Evolutionary conservation across 2,329 filamentous ascomycete species (phyloP).

Genomic region (Tricladium varicosporioides): DNA sequence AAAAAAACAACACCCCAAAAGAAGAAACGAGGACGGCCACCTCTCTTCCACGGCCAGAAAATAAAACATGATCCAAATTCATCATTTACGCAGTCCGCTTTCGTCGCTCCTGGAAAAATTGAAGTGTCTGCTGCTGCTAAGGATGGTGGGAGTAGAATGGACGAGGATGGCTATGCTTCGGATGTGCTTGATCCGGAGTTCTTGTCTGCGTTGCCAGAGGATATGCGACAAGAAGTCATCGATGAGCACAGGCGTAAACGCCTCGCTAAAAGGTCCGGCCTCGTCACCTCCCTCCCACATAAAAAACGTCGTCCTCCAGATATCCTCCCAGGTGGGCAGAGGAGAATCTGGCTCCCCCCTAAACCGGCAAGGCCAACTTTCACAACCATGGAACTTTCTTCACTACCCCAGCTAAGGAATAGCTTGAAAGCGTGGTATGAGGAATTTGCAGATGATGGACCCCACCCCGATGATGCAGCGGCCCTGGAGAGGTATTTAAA

Average conservation of each 20-base stretch:
- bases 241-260: constrained; percentile 65
- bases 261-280: constrained; percentile 54
- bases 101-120: constrained; percentile 46
- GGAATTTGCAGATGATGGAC: constrained; percentile 70
- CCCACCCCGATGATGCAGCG: constrained; percentile 74
- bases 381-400: constrained; percentile 54
- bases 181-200: constrained; percentile 54
- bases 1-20: constrained; percentile 48
- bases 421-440: constrained; percentile 75
- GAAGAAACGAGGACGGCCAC: constrained; percentile 55
- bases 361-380: constrained; percentile 56
- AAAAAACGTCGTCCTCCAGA: constrained; percentile 24
- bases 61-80: constrained; percentile 50
- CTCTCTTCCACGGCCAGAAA: constrained; percentile 36
- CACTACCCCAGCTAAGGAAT: constrained; percentile 63
- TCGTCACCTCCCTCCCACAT: constrained; percentile 39
- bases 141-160: not conserved
- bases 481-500: constrained; percentile 72
- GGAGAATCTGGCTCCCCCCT: constrained; percentile 46
- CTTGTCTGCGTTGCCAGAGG: constrained; percentile 77
- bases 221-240: constrained; percentile 75
- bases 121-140: not conserved
- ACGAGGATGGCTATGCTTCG: constrained; percentile 15
- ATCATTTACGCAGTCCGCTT: constrained; percentile 71
- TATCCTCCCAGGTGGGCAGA: constrained; percentile 17